phyloP scores from a whole-genome alignment of 371 early-diverging fungal species.

The Rhizopus delemar region DNA sequence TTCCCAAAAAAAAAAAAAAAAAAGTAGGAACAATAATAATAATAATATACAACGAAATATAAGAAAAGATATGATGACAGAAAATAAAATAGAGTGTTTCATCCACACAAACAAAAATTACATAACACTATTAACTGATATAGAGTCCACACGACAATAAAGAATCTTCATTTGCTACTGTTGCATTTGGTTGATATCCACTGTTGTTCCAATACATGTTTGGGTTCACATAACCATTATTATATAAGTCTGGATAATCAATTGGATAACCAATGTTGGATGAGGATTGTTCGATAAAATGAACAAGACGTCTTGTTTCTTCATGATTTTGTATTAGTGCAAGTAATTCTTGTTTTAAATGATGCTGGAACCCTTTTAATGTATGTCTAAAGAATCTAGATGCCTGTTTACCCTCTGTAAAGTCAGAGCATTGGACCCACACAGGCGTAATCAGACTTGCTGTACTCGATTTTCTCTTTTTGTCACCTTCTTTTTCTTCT shows the following conservation, averaged over 20 bases:
- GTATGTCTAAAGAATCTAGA: slow-evolving; percentile 66
- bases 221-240: slow-evolving; percentile 14
- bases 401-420: slow-evolving; percentile 75
- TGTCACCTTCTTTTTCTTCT: slow-evolving; percentile 2
- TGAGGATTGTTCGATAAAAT: slow-evolving; percentile 29
- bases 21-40: not conserved
- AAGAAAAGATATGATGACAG: not conserved
- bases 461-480: not conserved
- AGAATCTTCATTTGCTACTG: not conserved
- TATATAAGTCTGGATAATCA: not conserved
- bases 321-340: slow-evolving; percentile 39
- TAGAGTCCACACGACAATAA: slow-evolving; percentile 20
- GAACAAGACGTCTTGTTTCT: slow-evolving; percentile 42
- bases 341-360: slow-evolving; percentile 54
- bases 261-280: slow-evolving; percentile 5
- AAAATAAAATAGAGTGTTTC: slow-evolving; percentile 1
- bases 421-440: slow-evolving; percentile 76
- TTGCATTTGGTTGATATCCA: not conserved
- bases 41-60: slow-evolving; percentile 4
- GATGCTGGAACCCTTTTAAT: slow-evolving; percentile 57
- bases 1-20: slow-evolving; percentile 1
- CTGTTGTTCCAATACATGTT: slow-evolving; percentile 17
- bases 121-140: slow-evolving; percentile 14
- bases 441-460: slow-evolving; percentile 22
- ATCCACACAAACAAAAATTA: not conserved